Percentiles rank a stretch among this genome's conserved stretches.
phyloP scores from a whole-genome alignment of 2,329 filamentous ascomycete genomes.

The Lanzia echinophila region DNA sequence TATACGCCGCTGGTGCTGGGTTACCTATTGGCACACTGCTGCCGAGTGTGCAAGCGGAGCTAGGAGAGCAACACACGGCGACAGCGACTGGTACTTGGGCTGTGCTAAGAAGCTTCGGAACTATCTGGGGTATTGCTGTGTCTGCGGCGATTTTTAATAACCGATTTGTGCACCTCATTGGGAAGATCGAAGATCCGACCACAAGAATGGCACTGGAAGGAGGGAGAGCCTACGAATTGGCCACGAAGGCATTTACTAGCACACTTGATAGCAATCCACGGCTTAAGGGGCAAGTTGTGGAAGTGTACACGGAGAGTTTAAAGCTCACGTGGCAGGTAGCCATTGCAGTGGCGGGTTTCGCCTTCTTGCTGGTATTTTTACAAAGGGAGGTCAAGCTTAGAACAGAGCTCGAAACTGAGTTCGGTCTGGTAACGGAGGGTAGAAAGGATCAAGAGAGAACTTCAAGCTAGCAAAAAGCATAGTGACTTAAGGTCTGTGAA shows the following conservation, averaged over 20 bases:
- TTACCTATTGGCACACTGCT: background rate
- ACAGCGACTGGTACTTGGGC: conserved; percentile 6
- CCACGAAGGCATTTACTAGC: background rate
- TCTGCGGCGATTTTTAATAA: conserved; percentile 2
- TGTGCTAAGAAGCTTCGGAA: conserved; percentile 12
- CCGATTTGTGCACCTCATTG: background rate
- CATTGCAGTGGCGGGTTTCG: background rate
- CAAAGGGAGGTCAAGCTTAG: background rate
- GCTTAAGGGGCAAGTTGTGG: background rate
- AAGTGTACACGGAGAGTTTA: background rate
- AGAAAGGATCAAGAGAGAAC: background rate
- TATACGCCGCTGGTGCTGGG: background rate
- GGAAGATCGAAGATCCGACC: background rate
- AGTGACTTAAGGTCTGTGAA: background rate
- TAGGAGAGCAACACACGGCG: conserved; percentile 7
- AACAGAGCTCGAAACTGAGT: conserved; percentile 3
- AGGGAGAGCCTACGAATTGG: background rate
- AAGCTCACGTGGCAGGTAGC: background rate
- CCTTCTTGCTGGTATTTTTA: background rate
- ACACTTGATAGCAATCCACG: background rate
- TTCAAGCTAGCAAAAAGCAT: conserved; percentile 14
- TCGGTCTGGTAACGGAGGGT: background rate
- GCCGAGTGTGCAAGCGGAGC: conserved; percentile 34
- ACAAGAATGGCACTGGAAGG: background rate
- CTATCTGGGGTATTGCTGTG: conserved; percentile 6